These are phyloP conservation scores for Boletus patriciae DNA, from an alignment of 768 basidiomycete species.

Conservation along the genomic window DNA sequence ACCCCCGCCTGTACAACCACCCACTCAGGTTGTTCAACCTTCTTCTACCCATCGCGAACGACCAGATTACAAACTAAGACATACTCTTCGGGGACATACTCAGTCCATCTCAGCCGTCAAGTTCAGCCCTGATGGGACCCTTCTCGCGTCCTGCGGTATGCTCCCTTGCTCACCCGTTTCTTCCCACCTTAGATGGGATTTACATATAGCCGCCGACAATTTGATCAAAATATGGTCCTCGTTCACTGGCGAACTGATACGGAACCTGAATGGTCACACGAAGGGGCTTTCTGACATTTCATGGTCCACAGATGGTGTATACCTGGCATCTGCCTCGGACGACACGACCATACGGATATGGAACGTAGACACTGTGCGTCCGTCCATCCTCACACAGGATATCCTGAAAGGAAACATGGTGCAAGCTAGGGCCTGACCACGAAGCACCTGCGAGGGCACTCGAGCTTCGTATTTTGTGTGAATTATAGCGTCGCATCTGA, in stretches of 20 bases:
- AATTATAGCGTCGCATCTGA: conserved; percentile 90
- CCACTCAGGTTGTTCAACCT: conserved; percentile 33
- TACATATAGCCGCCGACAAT: conserved; percentile 67
- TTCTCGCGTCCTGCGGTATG: conserved; percentile 87
- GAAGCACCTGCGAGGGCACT: conserved; percentile 76
- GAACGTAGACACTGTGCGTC: conserved; percentile 75
- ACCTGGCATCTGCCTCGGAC: conserved; percentile 90
- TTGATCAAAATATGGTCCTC: conserved; percentile 83
- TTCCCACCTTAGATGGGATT: neutral
- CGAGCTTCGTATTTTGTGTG: conserved; percentile 87
- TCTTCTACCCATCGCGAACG: conserved; percentile 39
- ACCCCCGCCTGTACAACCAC: conserved; percentile 35
- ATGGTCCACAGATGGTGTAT: conserved; percentile 81
- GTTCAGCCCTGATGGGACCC: conserved; percentile 85
- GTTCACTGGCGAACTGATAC: conserved; percentile 72
- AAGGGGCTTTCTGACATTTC: conserved; percentile 86
- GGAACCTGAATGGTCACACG: conserved; percentile 73
- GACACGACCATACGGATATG: conserved; percentile 88
- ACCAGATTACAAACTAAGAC: conserved; percentile 69
- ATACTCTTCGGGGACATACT: conserved; percentile 74
- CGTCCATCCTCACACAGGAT: conserved; percentile 12
- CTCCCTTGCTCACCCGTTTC: conserved; percentile 11
- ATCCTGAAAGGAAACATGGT: neutral
- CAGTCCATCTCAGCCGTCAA: conserved; percentile 85
- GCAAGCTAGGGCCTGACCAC: conserved; percentile 60